Percentiles rank a stretch among this genome's conserved stretches.
These are phyloP conservation scores for Trypanosoma scelopori DNA, from an alignment of 208 protist species.

Conservation along the genomic window DNA sequence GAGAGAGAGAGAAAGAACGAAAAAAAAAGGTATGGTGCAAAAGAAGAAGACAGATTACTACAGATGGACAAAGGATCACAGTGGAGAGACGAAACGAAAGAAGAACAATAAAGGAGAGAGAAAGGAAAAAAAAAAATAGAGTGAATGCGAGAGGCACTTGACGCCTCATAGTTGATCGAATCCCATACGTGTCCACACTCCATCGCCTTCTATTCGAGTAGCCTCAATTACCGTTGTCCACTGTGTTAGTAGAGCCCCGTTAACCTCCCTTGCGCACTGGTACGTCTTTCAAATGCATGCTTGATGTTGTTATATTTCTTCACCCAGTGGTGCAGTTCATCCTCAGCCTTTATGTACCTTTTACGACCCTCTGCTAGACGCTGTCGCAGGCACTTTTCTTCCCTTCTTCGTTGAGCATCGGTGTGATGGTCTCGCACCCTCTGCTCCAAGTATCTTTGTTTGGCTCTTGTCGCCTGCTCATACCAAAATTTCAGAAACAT, in stretches of 20 bases:
- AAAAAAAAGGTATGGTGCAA: no score
- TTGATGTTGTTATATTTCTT: no score
- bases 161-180: not conserved
- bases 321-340: conserved; percentile 20
- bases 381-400: conserved; percentile 30
- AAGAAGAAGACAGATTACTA: not conserved
- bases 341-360: conserved; percentile 32
- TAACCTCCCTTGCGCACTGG: no score
- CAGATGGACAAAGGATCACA: not conserved
- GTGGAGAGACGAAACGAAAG: conserved; percentile 7
- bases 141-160: not conserved
- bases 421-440: conserved; percentile 29
- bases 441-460: conserved; percentile 33
- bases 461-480: conserved; percentile 22
- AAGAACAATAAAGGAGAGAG: conserved; percentile 29
- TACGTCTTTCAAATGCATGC: not conserved
- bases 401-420: conserved; percentile 2
- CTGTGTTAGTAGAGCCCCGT: no score
- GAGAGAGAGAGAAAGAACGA: not conserved
- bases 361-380: conserved; percentile 28
- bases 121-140: conserved; percentile 19
- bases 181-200: no score
- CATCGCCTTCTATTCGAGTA: no score
- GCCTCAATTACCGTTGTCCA: no score
- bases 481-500: conserved; percentile 44